These are phyloP conservation scores for Blastomyces parvus DNA, from an alignment of 2,329 filamentous ascomycete genomes.

Conservation along the genomic window DNA sequence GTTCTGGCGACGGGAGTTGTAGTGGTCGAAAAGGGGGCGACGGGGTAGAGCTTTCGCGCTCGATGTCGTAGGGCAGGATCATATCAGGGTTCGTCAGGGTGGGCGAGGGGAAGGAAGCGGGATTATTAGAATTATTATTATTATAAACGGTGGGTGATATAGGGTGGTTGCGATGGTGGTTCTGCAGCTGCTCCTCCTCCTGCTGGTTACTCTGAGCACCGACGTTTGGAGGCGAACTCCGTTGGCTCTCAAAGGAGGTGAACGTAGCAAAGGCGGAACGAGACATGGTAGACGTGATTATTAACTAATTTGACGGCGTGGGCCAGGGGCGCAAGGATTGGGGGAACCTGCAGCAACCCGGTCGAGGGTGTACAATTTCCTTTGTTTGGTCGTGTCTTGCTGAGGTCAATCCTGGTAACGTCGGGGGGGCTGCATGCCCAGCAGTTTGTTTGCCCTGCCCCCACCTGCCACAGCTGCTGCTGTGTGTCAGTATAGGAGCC, in stretches of 20 bases:
- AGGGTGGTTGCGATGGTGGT: not conserved
- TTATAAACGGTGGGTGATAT: not conserved
- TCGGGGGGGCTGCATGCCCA: conserved; percentile 1
- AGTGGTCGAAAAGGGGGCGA: conserved; percentile 45
- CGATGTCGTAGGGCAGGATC: conserved; percentile 69
- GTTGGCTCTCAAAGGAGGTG: conserved; percentile 5
- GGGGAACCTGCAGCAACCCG: conserved; percentile 7
- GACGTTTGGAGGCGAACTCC: not conserved
- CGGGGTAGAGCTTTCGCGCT: conserved; percentile 39
- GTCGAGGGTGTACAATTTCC: conserved; percentile 1
- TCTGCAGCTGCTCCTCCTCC: not conserved
- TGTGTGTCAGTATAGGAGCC: not conserved
- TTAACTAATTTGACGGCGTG: not conserved
- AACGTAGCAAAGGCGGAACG: not conserved
- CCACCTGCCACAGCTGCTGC: not conserved
- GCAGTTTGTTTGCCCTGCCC: not conserved
- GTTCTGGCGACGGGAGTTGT: conserved; percentile 35
- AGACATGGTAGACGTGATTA: conserved; percentile 4
- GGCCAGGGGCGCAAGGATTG: not conserved
- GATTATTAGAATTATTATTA: conserved; percentile 1
- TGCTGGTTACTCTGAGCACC: not conserved
- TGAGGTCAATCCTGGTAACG: not conserved
- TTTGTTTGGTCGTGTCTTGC: not conserved
- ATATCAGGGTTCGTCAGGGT: conserved; percentile 90
- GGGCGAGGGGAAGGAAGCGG: conserved; percentile 50